Evolutionary conservation across 768 basidiomycete species (phyloP).

Genomic region (Tylopilus intermedius): DNA sequence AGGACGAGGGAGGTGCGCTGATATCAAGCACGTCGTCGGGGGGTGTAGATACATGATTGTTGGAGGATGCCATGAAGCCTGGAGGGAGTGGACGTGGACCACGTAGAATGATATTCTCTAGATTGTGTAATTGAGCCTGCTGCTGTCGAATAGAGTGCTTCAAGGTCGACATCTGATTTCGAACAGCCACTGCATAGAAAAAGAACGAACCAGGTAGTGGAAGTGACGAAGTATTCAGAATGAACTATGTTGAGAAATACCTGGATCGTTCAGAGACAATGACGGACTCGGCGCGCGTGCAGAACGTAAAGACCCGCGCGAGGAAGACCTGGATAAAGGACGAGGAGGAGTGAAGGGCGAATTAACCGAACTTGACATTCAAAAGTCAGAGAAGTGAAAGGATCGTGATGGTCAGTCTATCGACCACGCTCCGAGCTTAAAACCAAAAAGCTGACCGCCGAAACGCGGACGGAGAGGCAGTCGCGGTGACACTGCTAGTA

Average conservation of each 20-base stretch:
- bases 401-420: constrained; percentile 22
- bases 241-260: constrained; percentile 38
- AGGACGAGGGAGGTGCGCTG: constrained; percentile 29
- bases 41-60: constrained; percentile 30
- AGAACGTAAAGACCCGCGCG: constrained; percentile 44
- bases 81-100: constrained; percentile 57
- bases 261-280: constrained; percentile 58
- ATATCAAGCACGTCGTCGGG: constrained; percentile 35
- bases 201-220: constrained; percentile 23
- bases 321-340: constrained; percentile 44
- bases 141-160: constrained; percentile 82
- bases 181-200: constrained; percentile 55
- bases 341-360: constrained; percentile 33
- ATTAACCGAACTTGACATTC: constrained; percentile 32
- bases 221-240: constrained; percentile 21
- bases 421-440: constrained; percentile 13
- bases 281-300: constrained; percentile 51
- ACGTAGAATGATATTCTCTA: constrained; percentile 65
- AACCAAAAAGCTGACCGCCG: constrained; percentile 1
- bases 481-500: neutral
- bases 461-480: constrained; percentile 7
- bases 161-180: constrained; percentile 74
- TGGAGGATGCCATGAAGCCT: constrained; percentile 36
- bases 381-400: constrained; percentile 20
- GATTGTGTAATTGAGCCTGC: constrained; percentile 67